These are phyloP conservation scores for Rhodotorula babjevae DNA, from an alignment of 768 basidiomycete species.

Conservation along the genomic window DNA sequence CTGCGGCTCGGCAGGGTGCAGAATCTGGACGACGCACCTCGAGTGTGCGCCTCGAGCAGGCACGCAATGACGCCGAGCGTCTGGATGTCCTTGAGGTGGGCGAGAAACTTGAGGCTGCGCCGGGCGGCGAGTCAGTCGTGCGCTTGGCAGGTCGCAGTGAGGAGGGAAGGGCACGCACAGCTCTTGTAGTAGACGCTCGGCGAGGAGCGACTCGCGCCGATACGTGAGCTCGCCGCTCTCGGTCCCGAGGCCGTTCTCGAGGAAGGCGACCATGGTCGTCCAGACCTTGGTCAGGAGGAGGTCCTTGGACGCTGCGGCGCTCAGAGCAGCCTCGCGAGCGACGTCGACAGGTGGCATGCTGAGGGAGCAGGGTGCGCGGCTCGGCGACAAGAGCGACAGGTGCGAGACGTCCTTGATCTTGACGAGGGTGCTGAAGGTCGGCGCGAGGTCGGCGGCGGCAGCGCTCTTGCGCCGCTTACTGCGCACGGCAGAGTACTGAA, in stretches of 20 bases:
- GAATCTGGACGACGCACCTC: slow-evolving; percentile 3
- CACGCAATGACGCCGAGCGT: slow-evolving; percentile 37
- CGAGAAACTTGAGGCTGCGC: slow-evolving; percentile 25
- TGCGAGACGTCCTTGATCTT: slow-evolving; percentile 40
- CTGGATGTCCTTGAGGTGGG: slow-evolving; percentile 30
- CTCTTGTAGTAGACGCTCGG: slow-evolving; percentile 29
- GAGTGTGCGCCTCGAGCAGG: slow-evolving; percentile 25
- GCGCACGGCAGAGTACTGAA: slow-evolving; percentile 5
- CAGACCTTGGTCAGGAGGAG: slow-evolving; percentile 24
- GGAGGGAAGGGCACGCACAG: not conserved
- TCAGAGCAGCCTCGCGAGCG: slow-evolving; percentile 11
- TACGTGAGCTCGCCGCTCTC: slow-evolving; percentile 2
- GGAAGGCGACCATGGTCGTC: slow-evolving; percentile 26
- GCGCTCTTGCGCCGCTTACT: not conserved
- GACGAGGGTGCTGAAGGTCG: slow-evolving; percentile 33
- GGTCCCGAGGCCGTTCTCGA: slow-evolving; percentile 13
- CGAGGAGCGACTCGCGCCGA: slow-evolving; percentile 10
- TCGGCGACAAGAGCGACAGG: slow-evolving; percentile 23
- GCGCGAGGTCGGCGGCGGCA: not conserved
- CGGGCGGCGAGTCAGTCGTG: not conserved
- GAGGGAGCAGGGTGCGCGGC: slow-evolving; percentile 2
- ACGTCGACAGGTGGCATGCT: slow-evolving; percentile 19
- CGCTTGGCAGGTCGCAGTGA: too few species aligned
- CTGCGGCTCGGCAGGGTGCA: too few species aligned
- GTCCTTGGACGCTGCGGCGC: slow-evolving; percentile 15